Base-by-base conservation (phyloP, 2,329 filamentous ascomycete species). In the Phialocephala subalpina region DNA sequence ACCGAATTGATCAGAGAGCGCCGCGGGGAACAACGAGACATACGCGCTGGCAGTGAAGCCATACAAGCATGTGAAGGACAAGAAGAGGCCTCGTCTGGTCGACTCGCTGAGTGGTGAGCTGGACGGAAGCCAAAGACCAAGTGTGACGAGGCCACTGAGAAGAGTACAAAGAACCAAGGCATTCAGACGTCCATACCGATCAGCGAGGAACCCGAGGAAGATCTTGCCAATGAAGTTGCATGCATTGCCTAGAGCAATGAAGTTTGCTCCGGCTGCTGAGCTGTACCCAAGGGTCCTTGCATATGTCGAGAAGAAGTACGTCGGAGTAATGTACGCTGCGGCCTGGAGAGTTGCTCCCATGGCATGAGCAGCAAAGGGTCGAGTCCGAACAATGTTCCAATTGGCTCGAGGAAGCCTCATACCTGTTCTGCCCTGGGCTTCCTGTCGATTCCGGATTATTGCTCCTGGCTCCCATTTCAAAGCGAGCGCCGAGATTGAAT, bases 211-310 rank as follows among this genome's bases (percentile, higher is more conserved):
- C 1, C 80, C 79, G 62, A 81, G 77, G 1, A 74, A 70, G 3
- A 81, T 76, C 61, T 78, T 78, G 2, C 78, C 78, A 4, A 78
- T 65, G 1, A 78, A 78, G 64, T 80, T 80, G 8, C 77, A 76
- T 0, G 78, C 78, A 58, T 81, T 81, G 29, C 77, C 79, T 3
- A 80, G 70, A 4, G 79, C 74, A 40, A 80, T 79, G 18, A 81
- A 76, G 22, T 77, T 80, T 0, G 79, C 78, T 0, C 77, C 78
- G 12, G 75, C 75, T 1, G 72, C 70, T 14, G 72, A 71, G 25
- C 73, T 75, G 14, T 80, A 81, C 5, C 79, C 79, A 35, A 80
- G 66, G 1, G 77, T 78, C 16, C 75, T 74, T 1, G 79, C 78
- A 64, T 78, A 81, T 6, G 78, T 73, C 0, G 79, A 75, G 18